phyloP scores from a whole-genome alignment of 2,329 filamentous ascomycete genomes.

The Emergomyces pasteurianus region DNA sequence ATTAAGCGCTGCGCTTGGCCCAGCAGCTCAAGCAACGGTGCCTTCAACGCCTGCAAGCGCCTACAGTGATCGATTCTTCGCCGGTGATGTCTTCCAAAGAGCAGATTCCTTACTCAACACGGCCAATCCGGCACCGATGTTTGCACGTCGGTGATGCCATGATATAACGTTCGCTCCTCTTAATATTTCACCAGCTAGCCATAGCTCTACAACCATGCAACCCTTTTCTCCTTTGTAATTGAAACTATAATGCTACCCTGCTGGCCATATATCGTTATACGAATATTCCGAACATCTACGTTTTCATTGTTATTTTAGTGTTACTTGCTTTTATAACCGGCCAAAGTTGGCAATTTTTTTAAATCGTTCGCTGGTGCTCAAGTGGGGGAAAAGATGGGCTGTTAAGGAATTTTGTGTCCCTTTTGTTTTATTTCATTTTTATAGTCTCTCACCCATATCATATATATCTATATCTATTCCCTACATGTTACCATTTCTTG shows the following conservation, averaged over 20 bases:
- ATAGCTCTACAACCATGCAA: neutral
- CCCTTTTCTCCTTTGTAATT: neutral
- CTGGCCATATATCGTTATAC: neutral
- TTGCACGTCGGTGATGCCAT: conserved; percentile 25
- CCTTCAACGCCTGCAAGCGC: conserved; percentile 47
- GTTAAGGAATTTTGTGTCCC: neutral
- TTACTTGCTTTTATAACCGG: neutral
- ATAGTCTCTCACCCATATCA: neutral
- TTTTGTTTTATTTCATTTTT: neutral
- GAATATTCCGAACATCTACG: neutral
- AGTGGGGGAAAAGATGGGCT: neutral
- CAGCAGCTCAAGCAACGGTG: conserved; percentile 67
- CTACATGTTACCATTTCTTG: neutral
- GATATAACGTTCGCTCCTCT: neutral
- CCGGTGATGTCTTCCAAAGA: conserved; percentile 38
- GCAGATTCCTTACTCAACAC: conserved; percentile 37
- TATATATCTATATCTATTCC: neutral
- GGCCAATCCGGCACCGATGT: conserved; percentile 30
- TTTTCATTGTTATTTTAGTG: neutral
- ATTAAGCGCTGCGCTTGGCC: conserved; percentile 75
- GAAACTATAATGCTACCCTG: neutral
- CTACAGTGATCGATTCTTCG: conserved; percentile 38
- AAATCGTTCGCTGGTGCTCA: neutral
- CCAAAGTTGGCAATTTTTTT: neutral
- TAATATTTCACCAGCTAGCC: neutral